phyloP scores from a whole-genome alignment of 2,329 filamentous ascomycete genomes.

The Ophiocordyceps robertsii region DNA sequence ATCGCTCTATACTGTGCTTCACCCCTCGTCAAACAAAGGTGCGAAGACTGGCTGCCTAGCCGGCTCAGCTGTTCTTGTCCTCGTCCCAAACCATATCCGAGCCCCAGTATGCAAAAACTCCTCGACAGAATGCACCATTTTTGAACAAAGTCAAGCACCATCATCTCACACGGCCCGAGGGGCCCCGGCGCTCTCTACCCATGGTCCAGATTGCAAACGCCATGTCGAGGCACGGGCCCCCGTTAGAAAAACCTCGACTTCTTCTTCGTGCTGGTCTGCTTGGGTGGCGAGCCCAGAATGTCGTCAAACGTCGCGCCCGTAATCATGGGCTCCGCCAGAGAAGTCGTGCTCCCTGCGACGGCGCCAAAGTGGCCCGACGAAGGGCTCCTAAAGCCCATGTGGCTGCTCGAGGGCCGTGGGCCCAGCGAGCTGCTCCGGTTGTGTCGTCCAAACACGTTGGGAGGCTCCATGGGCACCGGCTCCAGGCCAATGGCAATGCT shows the following conservation, averaged over 20 bases:
- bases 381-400: conserved; percentile 16
- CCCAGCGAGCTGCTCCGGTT: conserved; percentile 22
- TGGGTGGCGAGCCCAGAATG: conserved; percentile 25
- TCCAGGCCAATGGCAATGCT: conserved; percentile 30
- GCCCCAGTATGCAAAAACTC: not conserved
- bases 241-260: conserved; percentile 26
- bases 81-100: not conserved
- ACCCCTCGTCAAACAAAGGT: not conserved
- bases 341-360: conserved; percentile 9
- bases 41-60: not conserved
- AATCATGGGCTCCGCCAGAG: conserved; percentile 9
- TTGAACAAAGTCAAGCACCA: conserved; percentile 1
- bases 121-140: not conserved
- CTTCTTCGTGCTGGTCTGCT: conserved; percentile 21
- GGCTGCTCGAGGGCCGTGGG: conserved; percentile 17
- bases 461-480: conserved; percentile 24
- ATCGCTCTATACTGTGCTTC: not conserved
- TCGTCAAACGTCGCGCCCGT: conserved; percentile 34
- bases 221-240: not conserved
- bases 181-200: too few species aligned
- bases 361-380: conserved; percentile 22
- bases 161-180: not conserved
- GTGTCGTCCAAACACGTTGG: conserved; percentile 12
- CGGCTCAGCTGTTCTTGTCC: not conserved
- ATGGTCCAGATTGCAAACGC: not conserved